Evolutionary conservation across 2,329 filamentous ascomycete genomes (phyloP).

Genomic region (Sphaerostilbella broomeana): DNA sequence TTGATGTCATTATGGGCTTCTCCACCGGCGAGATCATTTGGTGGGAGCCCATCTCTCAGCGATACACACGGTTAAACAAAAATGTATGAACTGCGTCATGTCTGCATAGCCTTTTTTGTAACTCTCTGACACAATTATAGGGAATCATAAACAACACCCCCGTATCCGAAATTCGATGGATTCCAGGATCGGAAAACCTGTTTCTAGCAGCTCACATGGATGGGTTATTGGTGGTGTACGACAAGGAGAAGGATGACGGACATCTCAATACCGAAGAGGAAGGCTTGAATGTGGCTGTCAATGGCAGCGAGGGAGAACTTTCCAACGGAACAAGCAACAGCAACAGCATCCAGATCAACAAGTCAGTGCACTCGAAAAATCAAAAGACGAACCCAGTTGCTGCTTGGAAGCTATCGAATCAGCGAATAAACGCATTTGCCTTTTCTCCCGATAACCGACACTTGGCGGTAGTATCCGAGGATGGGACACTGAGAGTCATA

Average conservation of each 20-base stretch:
- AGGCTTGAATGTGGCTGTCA: constrained; percentile 61
- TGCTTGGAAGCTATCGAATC: constrained; percentile 86
- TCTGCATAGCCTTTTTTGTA: background rate
- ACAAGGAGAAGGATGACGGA: constrained; percentile 93
- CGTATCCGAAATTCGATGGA: constrained; percentile 83
- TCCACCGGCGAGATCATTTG: constrained; percentile 96
- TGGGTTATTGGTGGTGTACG: constrained; percentile 84
- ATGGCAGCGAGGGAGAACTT: constrained; percentile 43
- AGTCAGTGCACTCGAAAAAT: constrained; percentile 89
- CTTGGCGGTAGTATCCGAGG: constrained; percentile 84
- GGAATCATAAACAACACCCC: constrained; percentile 82
- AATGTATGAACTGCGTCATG: constrained; percentile 51
- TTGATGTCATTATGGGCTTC: constrained; percentile 92
- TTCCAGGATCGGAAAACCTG: constrained; percentile 86
- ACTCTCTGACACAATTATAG: constrained; percentile 30
- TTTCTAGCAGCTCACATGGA: constrained; percentile 92
- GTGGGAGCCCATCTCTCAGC: constrained; percentile 95
- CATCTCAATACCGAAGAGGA: constrained; percentile 67
- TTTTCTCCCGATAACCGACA: constrained; percentile 88
- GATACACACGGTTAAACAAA: constrained; percentile 93
- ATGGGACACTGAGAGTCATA: constrained; percentile 82
- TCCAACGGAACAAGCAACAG: constrained; percentile 28
- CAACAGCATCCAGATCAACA: constrained; percentile 63
- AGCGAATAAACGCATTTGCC: constrained; percentile 81
- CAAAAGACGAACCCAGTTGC: constrained; percentile 91